Evolutionary conservation across 1,284 basidiomycete genomes (phyloP).

Genomic region (Porodaedalea pini): DNA sequence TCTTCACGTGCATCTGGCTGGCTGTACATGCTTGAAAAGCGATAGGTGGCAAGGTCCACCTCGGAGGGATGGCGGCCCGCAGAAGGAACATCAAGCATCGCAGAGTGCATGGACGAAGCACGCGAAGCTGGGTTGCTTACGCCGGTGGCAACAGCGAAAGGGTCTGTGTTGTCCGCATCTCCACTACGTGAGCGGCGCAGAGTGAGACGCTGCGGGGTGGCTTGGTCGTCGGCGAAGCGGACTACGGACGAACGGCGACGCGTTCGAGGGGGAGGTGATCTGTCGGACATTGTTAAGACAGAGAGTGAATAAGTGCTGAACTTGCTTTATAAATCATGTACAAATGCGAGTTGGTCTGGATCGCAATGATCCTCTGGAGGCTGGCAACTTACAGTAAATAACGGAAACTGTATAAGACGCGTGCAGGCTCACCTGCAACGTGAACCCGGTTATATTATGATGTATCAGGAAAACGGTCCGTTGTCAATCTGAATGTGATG

Average conservation of each 20-base stretch:
- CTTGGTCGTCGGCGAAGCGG: neutral
- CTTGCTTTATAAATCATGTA: neutral
- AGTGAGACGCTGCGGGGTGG: neutral
- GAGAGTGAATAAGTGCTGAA: neutral
- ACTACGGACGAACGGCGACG: neutral
- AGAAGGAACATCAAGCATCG: neutral
- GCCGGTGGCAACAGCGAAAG: conserved; percentile 4
- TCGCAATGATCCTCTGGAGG: neutral
- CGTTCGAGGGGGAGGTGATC: neutral
- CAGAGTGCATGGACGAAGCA: neutral
- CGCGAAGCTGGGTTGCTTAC: conserved; percentile 1
- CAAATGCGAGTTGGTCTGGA: neutral
- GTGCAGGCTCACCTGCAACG: too few species aligned
- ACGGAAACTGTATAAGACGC: too few species aligned
- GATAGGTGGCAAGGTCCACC: neutral
- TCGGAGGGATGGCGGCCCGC: neutral
- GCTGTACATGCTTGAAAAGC: neutral
- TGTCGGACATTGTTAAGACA: conserved; percentile 1
- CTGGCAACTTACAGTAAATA: too few species aligned
- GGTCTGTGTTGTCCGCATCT: neutral
- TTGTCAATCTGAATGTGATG: too few species aligned
- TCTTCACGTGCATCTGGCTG: neutral
- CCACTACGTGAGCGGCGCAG: neutral
- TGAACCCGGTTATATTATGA: too few species aligned
- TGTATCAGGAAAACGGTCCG: too few species aligned